Percentiles rank a stretch among this genome's conserved stretches.
phyloP scores from a whole-genome alignment of 768 basidiomycete species.

The Hygrocybe coccinea region DNA sequence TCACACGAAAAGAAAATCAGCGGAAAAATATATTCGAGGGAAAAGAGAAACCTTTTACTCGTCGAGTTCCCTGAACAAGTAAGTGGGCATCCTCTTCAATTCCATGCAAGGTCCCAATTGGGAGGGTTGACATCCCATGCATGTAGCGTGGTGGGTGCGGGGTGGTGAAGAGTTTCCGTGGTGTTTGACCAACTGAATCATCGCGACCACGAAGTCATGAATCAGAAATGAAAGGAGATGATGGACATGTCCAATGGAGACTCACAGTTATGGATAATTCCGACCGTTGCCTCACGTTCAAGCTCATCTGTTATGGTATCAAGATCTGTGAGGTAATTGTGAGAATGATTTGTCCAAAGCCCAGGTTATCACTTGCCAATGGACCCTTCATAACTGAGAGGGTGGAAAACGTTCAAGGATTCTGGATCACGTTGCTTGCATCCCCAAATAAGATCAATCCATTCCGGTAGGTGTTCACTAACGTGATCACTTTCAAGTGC shows the following conservation, averaged over 20 bases:
- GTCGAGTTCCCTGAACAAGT: slow-evolving; percentile 52
- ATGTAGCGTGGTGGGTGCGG: slow-evolving; percentile 75
- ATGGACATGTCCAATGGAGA: not conserved
- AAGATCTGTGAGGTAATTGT: slow-evolving; percentile 49
- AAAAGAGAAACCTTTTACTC: slow-evolving; percentile 46
- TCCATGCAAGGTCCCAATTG: slow-evolving; percentile 66
- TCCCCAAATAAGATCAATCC: slow-evolving; percentile 96
- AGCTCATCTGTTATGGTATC: slow-evolving; percentile 81
- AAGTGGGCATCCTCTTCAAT: slow-evolving; percentile 80
- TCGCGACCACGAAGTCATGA: slow-evolving; percentile 3
- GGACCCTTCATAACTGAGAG: slow-evolving; percentile 87
- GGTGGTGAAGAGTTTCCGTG: slow-evolving; percentile 71
- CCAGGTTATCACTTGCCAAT: slow-evolving; percentile 47
- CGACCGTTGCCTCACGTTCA: slow-evolving; percentile 87
- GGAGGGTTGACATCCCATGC: slow-evolving; percentile 68
- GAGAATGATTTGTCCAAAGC: not conserved
- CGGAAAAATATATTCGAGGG: not conserved
- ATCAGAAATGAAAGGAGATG: not conserved
- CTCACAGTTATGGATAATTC: slow-evolving; percentile 91
- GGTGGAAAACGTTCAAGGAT: slow-evolving; percentile 84
- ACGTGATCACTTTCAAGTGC: slow-evolving; percentile 86
- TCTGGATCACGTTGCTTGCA: slow-evolving; percentile 74
- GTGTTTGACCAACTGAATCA: slow-evolving; percentile 80
- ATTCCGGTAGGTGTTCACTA: slow-evolving; percentile 74
- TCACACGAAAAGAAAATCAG: slow-evolving; percentile 19